Evolutionary conservation across 1,284 basidiomycete species (phyloP).

Genomic region (Pisolithus thermaeus): DNA sequence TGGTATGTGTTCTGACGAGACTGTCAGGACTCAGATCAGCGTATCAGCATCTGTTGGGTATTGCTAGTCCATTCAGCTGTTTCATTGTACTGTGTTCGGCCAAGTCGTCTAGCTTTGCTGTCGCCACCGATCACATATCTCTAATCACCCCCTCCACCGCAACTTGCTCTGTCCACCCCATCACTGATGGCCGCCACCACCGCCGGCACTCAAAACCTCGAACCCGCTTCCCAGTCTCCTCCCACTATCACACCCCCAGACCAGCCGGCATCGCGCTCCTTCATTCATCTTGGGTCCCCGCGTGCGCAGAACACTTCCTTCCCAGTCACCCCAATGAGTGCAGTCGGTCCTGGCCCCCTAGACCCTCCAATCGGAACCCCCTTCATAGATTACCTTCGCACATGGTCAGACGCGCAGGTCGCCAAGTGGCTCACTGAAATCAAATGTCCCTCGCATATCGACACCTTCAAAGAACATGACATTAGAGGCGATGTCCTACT

Average conservation of each 20-base stretch:
- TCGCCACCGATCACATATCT: too few species aligned
- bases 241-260: conserved; percentile 23
- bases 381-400: conserved; percentile 57
- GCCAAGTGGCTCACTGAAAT: conserved; percentile 67
- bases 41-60: too few species aligned
- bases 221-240: conserved; percentile 41
- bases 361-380: conserved; percentile 56
- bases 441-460: conserved; percentile 65
- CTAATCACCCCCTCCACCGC: too few species aligned
- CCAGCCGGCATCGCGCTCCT: conserved; percentile 35
- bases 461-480: conserved; percentile 76
- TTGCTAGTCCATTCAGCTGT: too few species aligned
- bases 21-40: too few species aligned
- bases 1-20: too few species aligned
- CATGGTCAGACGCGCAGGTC: conserved; percentile 68
- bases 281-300: conserved; percentile 29
- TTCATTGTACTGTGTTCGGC: too few species aligned
- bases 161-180: background rate
- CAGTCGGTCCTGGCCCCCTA: conserved; percentile 29
- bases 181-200: conserved; percentile 35
- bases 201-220: conserved; percentile 32
- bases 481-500: conserved; percentile 85
- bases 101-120: too few species aligned
- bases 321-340: conserved; percentile 36
- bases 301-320: conserved; percentile 37